A percentile compares a stretch with the other conserved stretches of the same genome.
These are phyloP conservation scores for Ogataea haglerorum DNA, from an alignment of 805 yeast species.

Conservation along the genomic window DNA sequence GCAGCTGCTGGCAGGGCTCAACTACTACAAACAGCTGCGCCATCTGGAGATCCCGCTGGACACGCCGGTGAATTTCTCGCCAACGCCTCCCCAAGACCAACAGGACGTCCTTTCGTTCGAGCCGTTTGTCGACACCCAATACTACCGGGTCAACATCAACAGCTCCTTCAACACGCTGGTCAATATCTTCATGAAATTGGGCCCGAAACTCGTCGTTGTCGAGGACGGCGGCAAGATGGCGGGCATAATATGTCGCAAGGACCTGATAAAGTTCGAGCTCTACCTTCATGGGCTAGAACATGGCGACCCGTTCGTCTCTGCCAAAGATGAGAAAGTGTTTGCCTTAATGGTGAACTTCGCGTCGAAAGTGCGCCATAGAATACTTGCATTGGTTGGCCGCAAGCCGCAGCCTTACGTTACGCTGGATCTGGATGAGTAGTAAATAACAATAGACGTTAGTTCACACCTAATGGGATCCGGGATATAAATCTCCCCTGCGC, in stretches of 20 bases:
- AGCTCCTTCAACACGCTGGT: constrained; percentile 59
- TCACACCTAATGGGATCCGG: neutral
- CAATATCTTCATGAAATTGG: constrained; percentile 70
- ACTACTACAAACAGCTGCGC: constrained; percentile 19
- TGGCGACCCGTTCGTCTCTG: constrained; percentile 26
- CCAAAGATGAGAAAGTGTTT: constrained; percentile 21
- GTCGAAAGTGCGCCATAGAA: constrained; percentile 3
- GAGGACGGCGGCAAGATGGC: constrained; percentile 56
- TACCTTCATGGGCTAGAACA: constrained; percentile 29
- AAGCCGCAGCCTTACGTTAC: constrained; percentile 1
- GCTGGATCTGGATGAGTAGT: constrained; percentile 10
- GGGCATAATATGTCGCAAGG: constrained; percentile 86
- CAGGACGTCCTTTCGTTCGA: constrained; percentile 25
- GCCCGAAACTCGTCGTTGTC: constrained; percentile 72
- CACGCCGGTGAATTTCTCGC: constrained; percentile 13
- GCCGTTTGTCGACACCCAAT: constrained; percentile 48
- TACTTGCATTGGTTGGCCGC: neutral
- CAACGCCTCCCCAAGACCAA: constrained; percentile 4
- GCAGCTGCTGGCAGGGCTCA: constrained; percentile 36
- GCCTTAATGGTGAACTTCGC: constrained; percentile 17
- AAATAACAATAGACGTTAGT: neutral
- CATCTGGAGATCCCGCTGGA: constrained; percentile 3
- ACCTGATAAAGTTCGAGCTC: constrained; percentile 61
- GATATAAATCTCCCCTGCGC: neutral
- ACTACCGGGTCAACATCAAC: constrained; percentile 52